Evolutionary conservation across 768 basidiomycete species (phyloP).

Genomic region (Tulasnella sp.): DNA sequence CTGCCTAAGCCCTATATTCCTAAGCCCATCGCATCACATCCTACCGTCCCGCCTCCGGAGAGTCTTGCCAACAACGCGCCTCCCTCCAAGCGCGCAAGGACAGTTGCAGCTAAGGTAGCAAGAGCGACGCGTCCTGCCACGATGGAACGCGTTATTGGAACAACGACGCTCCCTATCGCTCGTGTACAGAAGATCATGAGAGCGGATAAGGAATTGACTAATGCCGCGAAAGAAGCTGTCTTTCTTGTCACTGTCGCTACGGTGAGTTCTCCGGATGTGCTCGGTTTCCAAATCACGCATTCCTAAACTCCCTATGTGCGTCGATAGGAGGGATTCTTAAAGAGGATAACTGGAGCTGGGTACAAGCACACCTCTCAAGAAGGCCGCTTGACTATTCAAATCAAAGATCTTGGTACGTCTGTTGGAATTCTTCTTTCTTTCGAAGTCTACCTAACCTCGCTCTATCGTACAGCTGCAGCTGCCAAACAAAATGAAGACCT

Average conservation of each 20-base stretch:
- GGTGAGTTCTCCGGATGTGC: conserved; percentile 20
- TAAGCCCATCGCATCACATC: too few species aligned
- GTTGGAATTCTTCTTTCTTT: neutral
- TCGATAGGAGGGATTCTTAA: conserved; percentile 30
- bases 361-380: conserved; percentile 28
- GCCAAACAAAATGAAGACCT: conserved; percentile 16
- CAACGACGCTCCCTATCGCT: conserved; percentile 27
- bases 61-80: too few species aligned
- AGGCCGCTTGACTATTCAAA: conserved; percentile 26
- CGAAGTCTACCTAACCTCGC: neutral
- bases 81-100: neutral
- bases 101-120: neutral
- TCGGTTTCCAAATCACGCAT: neutral
- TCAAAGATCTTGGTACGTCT: conserved; percentile 28
- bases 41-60: too few species aligned
- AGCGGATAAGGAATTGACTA: conserved; percentile 29
- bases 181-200: conserved; percentile 30
- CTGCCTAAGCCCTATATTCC: too few species aligned
- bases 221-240: conserved; percentile 27
- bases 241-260: conserved; percentile 29
- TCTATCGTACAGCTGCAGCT: conserved; percentile 7
- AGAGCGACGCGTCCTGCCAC: neutral
- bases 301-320: neutral
- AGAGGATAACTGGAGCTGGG: conserved; percentile 28
- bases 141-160: conserved; percentile 22